phyloP scores from a whole-genome alignment of 441 rosid species.

The Cnidoscolus chayamansa region DNA sequence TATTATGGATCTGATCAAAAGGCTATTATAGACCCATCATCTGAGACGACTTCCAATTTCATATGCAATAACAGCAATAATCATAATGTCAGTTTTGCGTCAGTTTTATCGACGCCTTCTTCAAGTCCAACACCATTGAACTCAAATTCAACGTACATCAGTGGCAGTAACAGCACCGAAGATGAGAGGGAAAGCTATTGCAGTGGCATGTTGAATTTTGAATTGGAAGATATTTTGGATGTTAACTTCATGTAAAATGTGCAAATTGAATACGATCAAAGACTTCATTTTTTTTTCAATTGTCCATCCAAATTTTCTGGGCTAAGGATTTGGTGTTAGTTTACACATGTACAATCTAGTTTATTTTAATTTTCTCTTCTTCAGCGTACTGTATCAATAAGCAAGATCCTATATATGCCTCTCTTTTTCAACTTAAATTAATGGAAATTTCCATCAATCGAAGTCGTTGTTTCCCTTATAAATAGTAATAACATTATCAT shows the following conservation, averaged over 20 bases:
- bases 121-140: conserved; percentile 62
- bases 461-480: too few relatives aligned
- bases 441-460: conserved; percentile 23
- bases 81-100: conserved; percentile 39
- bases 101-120: conserved; percentile 61
- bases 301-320: neutral
- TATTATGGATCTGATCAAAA: conserved; percentile 23
- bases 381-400: conserved; percentile 24
- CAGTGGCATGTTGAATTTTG: conserved; percentile 54
- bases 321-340: conserved; percentile 13
- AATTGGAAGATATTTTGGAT: conserved; percentile 50
- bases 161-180: conserved; percentile 42
- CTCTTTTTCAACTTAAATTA: conserved; percentile 12
- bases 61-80: conserved; percentile 31
- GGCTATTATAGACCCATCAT: conserved; percentile 26
- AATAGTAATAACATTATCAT: too few relatives aligned
- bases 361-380: conserved; percentile 13
- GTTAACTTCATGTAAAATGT: conserved; percentile 43
- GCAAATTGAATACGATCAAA: conserved; percentile 1
- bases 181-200: conserved; percentile 74
- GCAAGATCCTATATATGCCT: conserved; percentile 14
- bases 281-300: neutral
- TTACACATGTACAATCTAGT: conserved; percentile 20
- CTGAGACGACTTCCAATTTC: conserved; percentile 35
- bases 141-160: conserved; percentile 59